Base-by-base conservation (phyloP, 441 rosid genomes). In the Daphne laureola region DNA sequence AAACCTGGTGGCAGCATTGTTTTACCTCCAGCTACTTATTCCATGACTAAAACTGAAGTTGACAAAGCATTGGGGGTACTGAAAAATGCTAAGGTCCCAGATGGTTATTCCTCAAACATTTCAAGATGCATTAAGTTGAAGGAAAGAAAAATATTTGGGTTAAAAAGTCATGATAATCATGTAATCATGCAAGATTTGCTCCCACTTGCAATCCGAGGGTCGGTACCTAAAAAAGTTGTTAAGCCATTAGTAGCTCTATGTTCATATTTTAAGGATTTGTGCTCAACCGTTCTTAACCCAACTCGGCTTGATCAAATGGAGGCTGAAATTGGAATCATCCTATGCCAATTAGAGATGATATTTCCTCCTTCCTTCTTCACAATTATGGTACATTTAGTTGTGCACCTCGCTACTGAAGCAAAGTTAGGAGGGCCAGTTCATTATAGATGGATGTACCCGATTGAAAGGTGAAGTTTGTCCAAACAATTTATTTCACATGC, bases 401-500 rank as follows among this genome's bases (percentile, higher is more conserved):
- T 49, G 0, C 17, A 49, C 27, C 27, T 25, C 3, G 53, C 17
- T 12, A 5, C 25, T 5, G 15, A 49, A 21, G 53, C 36, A 14
- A 49, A 14, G 31, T 1, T 49, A 13, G 11, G 15, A 0, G 35
- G 27, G 3, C 53, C 15, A 2, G 50, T 46, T 9, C 50, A 46
- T 7, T 46, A 46, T 46, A 15, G 50, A n/a, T 46, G 50, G 50
- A 13, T 49, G 53, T 49, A 49, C 36, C 53, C 53, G 8, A 49
- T 49, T 49, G 36, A 49, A 15, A 49, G 35, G 52, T 17, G 12
- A n/a, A 14, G 3, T 21, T 17, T 23, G n/a, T n/a, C n/a, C n/a
- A n/a, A n/a, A n/a, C n/a, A n/a, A n/a, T n/a, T n/a, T n/a, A 3
- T 18, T 18, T 18, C 2, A 18, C 23, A 18, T 18, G 23, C 23